Base-by-base conservation (phyloP, 116 monocot species). In the Cymodocea nodosa region DNA sequence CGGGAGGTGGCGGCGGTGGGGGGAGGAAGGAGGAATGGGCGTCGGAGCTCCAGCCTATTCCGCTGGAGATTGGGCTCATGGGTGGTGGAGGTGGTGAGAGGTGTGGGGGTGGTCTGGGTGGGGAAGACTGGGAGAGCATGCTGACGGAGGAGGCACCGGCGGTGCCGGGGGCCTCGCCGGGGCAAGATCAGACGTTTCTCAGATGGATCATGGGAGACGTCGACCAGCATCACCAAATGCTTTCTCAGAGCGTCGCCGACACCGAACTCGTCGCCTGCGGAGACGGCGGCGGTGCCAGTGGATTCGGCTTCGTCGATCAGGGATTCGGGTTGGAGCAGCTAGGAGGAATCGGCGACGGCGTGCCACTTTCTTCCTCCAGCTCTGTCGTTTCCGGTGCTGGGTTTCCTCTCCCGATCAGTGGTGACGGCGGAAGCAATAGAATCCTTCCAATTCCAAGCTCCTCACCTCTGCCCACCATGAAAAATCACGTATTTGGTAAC, bases 201-300 rank as follows among this genome's bases (percentile, higher is more conserved):
- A 69, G 71, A 24, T 98, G 92, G 89, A 77, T 98, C 78, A 81
- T 87, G 82, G 81, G 75, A 36, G 87, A 83, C 50, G 56, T 69
- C 40, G 84, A 75, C n/a, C 67, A 56, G 20, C 77, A 68, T 23
- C 35, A 76, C 37, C 73, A 34, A 16, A 6, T 66, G 49, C 17
- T 58, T 2, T 36, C 74, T 17, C 73, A 23, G 59, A 23, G 24
- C 14, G 49, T 35, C 20, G 36, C 67, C 51, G 14, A 63, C 9
- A 62, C 4, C 8, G 69, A 75, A 10, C 63, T 69, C 44, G 67
- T 20, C 2, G 60, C 37, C 11, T 59, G 51, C 30, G 1, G 3
- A 15, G 10, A 50, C 23, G 35, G 65, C 61, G 52, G 34, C 20
- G 68, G 57, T 51, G 34, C 51, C 10, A 65, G 57, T 19, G 73